These are phyloP conservation scores for Globisporangium yorkense DNA, from an alignment of 352 stramenopile species.

Conservation along the genomic window DNA sequence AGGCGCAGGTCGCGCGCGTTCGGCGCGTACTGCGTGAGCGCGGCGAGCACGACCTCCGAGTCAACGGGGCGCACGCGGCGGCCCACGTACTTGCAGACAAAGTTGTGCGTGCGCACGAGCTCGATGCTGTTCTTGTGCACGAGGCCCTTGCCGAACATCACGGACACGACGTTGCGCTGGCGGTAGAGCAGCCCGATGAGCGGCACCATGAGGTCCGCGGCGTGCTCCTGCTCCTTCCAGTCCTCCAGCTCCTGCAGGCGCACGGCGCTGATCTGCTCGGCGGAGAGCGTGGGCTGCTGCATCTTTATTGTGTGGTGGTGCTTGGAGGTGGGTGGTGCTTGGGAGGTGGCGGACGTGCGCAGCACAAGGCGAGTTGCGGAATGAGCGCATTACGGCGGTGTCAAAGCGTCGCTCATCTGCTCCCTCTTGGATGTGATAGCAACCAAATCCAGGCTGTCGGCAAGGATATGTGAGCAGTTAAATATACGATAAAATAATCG, in stretches of 20 bases:
- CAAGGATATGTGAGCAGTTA: no score
- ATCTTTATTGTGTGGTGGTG: slow-evolving; percentile 14
- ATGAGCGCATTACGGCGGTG: not conserved
- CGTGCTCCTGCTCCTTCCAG: slow-evolving; percentile 77
- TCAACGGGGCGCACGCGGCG: slow-evolving; percentile 68
- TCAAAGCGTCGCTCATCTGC: no score
- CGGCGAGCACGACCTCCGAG: slow-evolving; percentile 66
- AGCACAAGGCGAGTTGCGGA: no score
- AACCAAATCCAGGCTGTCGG: no score
- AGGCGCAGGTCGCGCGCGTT: slow-evolving; percentile 68
- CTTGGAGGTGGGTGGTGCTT: not conserved
- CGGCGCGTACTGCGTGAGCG: slow-evolving; percentile 49
- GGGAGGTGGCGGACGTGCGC: not conserved
- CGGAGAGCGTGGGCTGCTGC: slow-evolving; percentile 29
- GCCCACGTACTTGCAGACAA: slow-evolving; percentile 82
- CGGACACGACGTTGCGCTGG: slow-evolving; percentile 75
- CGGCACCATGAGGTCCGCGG: slow-evolving; percentile 80
- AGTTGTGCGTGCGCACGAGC: slow-evolving; percentile 78
- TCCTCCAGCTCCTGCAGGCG: slow-evolving; percentile 57
- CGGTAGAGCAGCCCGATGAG: slow-evolving; percentile 80
- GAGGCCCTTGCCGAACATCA: slow-evolving; percentile 79
- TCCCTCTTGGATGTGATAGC: no score
- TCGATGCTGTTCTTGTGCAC: slow-evolving; percentile 86
- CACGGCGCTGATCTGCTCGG: slow-evolving; percentile 44
- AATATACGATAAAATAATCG: no score